Evolutionary conservation across 108 stramenopile species (phyloP).

Genomic region (Nitzschia sp.): DNA sequence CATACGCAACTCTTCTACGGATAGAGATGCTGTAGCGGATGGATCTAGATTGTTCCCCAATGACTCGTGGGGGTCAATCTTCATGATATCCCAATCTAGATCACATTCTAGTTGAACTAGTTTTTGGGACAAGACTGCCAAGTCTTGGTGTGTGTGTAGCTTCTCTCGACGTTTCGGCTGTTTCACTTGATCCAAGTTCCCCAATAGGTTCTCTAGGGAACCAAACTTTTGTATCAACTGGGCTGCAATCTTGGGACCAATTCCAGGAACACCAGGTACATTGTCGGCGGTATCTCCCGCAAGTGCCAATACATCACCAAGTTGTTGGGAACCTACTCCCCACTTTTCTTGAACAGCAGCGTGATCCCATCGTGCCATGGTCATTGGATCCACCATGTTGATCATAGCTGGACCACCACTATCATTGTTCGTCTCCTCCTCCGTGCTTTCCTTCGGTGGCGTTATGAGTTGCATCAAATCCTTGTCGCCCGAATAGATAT

Average conservation of each 20-base stretch:
- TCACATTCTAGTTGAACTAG: conserved; percentile 48
- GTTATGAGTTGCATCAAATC: conserved; percentile 91
- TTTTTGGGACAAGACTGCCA: conserved; percentile 51
- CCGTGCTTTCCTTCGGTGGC: conserved; percentile 14
- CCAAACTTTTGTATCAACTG: conserved; percentile 67
- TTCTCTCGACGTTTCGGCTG: conserved; percentile 69
- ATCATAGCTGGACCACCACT: conserved; percentile 34
- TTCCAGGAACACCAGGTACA: conserved; percentile 84
- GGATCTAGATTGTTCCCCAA: not conserved
- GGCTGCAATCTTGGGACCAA: conserved; percentile 89
- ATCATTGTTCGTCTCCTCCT: not conserved
- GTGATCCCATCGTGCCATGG: conserved; percentile 54
- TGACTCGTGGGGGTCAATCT: conserved; percentile 14
- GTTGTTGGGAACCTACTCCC: conserved; percentile 61
- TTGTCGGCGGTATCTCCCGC: conserved; percentile 88
- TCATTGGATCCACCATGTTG: conserved; percentile 86
- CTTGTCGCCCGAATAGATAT: conserved; percentile 84
- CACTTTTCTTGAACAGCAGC: conserved; percentile 77
- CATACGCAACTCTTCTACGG: conserved; percentile 46
- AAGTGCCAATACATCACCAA: conserved; percentile 83
- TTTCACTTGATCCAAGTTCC: conserved; percentile 52
- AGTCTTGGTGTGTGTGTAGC: conserved; percentile 46
- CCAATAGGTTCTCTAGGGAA: conserved; percentile 54
- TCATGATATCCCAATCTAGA: conserved; percentile 38
- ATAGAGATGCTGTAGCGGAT: conserved; percentile 19